phyloP scores from a whole-genome alignment of 495 filamentous ascomycete species.

The Penicillium riverlandense region DNA sequence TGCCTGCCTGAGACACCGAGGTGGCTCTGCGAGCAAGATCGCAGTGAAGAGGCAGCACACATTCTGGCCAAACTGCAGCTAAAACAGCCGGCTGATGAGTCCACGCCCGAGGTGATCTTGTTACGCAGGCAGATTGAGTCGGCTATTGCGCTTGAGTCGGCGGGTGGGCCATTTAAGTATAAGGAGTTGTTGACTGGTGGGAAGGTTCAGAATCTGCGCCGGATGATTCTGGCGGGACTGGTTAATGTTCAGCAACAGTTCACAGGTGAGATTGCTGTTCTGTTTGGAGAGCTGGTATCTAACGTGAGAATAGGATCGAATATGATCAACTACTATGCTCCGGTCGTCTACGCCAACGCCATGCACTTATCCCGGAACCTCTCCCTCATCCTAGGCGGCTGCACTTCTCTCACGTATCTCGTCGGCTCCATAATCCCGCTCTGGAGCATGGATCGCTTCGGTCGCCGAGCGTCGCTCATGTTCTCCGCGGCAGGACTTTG shows the following conservation, averaged over 20 bases:
- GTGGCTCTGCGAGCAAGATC: constrained; percentile 46
- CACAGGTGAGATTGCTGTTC: constrained; percentile 10
- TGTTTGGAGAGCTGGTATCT: background rate
- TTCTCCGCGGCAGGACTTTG: constrained; percentile 37
- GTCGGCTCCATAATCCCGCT: constrained; percentile 28
- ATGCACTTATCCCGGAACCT: constrained; percentile 46
- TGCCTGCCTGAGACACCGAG: constrained; percentile 58
- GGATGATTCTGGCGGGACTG: constrained; percentile 26
- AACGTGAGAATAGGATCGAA: constrained; percentile 33
- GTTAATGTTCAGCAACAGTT: constrained; percentile 33
- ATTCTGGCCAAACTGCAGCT: constrained; percentile 39
- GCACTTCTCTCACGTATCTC: constrained; percentile 34
- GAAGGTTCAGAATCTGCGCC: constrained; percentile 31
- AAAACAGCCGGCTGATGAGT: constrained; percentile 9
- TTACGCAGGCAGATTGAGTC: constrained; percentile 25
- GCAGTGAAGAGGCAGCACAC: constrained; percentile 42
- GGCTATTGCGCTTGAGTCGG: constrained; percentile 28
- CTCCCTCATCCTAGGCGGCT: constrained; percentile 44
- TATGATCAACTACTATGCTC: constrained; percentile 44
- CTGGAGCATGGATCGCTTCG: constrained; percentile 44
- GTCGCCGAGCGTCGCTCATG: constrained; percentile 43
- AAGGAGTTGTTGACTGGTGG: constrained; percentile 30
- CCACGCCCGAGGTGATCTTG: constrained; percentile 9
- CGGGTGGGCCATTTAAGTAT: constrained; percentile 30
- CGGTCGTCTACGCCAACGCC: constrained; percentile 40